phyloP scores from a whole-genome alignment of 139 green algal genomes.

The Parachlorella kessleri region DNA sequence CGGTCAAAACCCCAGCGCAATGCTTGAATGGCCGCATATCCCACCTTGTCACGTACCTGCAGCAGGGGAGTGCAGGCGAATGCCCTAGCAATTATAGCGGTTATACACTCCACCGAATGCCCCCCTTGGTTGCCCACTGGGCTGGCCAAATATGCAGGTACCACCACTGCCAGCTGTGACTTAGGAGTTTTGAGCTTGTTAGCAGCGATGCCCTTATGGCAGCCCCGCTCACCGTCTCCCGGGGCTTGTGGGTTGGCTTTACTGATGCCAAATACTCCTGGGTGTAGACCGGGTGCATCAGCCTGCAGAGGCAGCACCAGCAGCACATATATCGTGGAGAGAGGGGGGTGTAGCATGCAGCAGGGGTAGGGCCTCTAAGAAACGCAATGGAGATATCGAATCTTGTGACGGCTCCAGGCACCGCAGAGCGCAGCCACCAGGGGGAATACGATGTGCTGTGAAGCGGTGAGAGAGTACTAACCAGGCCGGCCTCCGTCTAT shows the following conservation, averaged over 20 bases:
- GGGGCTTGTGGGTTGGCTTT: slow-evolving; percentile 50
- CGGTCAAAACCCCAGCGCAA: slow-evolving; percentile 70
- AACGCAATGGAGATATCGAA: too few species aligned
- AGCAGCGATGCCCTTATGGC: neutral
- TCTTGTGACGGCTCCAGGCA: too few species aligned
- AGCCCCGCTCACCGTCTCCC: slow-evolving; percentile 47
- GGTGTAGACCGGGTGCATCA: slow-evolving; percentile 67
- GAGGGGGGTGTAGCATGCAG: too few species aligned
- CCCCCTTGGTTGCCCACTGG: too few species aligned
- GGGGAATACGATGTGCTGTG: too few species aligned
- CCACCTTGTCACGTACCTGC: slow-evolving; percentile 47
- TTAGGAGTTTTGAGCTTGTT: too few species aligned
- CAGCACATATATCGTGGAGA: neutral
- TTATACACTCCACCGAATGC: neutral
- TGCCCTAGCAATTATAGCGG: neutral
- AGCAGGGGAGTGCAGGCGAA: neutral
- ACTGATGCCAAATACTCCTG: slow-evolving; percentile 68
- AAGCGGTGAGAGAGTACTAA: too few species aligned
- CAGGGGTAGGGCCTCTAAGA: too few species aligned
- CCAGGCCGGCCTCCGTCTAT: too few species aligned
- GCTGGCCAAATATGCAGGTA: neutral
- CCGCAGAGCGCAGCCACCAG: too few species aligned
- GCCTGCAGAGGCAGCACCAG: slow-evolving; percentile 6
- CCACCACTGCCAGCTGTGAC: too few species aligned
- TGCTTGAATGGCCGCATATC: slow-evolving; percentile 33